Percentiles rank a stretch among this genome's conserved stretches.
Conservation (phyloP, 106 monocot species). For the Dioscorea dumetorum region DNA sequence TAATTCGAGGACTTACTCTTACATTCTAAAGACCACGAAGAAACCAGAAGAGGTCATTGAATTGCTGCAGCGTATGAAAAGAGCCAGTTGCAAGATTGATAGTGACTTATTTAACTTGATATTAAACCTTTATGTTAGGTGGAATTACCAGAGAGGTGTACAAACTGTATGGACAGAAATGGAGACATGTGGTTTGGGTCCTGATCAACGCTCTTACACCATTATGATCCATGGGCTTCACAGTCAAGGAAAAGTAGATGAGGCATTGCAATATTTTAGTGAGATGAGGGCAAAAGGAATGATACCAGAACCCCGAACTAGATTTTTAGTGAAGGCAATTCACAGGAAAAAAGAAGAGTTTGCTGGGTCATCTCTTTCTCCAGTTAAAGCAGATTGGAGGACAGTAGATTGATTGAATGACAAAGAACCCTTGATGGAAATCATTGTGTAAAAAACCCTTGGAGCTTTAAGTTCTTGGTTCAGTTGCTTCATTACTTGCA, state of each 20-base stretch:
- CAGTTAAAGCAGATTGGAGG: too few species aligned
- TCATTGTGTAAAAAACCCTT: too few species aligned
- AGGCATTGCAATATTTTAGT: conserved; percentile 43
- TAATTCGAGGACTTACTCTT: conserved; percentile 60
- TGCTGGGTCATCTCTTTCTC: not conserved
- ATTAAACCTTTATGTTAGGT: conserved; percentile 55
- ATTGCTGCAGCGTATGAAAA: conserved; percentile 50
- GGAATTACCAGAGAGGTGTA: conserved; percentile 45
- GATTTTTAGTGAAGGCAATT: conserved; percentile 51
- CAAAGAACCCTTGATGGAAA: too few species aligned
- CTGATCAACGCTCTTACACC: conserved; percentile 78
- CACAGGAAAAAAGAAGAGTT: conserved; percentile 21
- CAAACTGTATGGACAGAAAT: conserved; percentile 57
- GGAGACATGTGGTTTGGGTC: conserved; percentile 64
- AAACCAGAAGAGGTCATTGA: conserved; percentile 38
- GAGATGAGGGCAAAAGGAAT: conserved; percentile 73
- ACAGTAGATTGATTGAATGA: too few species aligned
- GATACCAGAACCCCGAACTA: conserved; percentile 60
- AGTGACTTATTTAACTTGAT: conserved; percentile 56
- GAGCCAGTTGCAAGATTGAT: conserved; percentile 36
- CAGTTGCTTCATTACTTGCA: too few species aligned
- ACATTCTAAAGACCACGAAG: conserved; percentile 50
- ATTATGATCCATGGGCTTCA: conserved; percentile 67
- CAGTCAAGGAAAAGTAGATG: conserved; percentile 38
- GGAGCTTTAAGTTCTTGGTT: too few species aligned